Evolutionary conservation across 345 rosid genomes (phyloP), one percentile per base, ranked within the genome.

Genomic region (Lumnitzera littorea): DNA sequence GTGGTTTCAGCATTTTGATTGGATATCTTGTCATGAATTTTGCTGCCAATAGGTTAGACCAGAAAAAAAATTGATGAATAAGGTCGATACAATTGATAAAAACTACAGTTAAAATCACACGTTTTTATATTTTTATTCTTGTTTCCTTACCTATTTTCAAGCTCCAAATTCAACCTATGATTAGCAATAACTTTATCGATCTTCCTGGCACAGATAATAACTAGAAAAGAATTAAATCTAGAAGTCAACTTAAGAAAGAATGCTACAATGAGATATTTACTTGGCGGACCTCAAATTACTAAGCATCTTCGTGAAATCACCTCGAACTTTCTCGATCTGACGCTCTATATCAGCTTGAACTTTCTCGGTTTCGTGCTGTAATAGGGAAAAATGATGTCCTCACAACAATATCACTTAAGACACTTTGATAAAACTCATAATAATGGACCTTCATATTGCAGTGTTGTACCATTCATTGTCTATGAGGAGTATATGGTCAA

Each of bases 91-190:
- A 43, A 15, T 23, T 24, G 13, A 10, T 16, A 20, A 11, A 51
- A 29, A 61, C 24, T 46, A 9, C 13, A 57, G 12, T 25, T 27
- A 60, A 9, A 50, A 12, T 20, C 46, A 24, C 23, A 49, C 8
- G 2, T 27, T 27, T 2, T 27, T 27, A 48, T 53, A 55, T 24
- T 23, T 24, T 16, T 5, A 20, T 23, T 36, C 43, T 53, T 12
- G 9, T 29, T 16, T 43, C 51, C 78, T 66, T 79, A 88, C 99
- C 95, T 92, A 79, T 80, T 88, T 82, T 94, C 97, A 51, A 90
- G 92, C 86, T 94, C 88, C 71, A 94, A 76, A 85, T 90, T 95
- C 82, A 90, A 80, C 48, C 92, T 95, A 67, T 90, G 97, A 15
- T 96, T 92, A 51, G 91, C 96, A 36, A 84, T 94, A 55, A 83